phyloP scores from a whole-genome alignment of 176 grass and related monocot genomes.

The Raddia guianensis region DNA sequence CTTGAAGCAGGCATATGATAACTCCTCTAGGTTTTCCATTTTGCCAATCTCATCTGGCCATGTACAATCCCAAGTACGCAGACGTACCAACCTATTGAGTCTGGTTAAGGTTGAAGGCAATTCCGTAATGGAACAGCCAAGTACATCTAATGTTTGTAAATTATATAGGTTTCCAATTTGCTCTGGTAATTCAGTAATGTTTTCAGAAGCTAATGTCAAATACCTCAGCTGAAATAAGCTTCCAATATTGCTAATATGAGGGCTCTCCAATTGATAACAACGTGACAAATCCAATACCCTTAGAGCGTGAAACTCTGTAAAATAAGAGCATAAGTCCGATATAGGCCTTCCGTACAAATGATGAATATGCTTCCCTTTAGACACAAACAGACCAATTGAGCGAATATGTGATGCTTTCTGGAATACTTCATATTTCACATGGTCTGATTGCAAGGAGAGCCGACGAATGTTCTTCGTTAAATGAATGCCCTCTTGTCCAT shows the following conservation, averaged over 20 bases:
- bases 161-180: not conserved
- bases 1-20: too few species aligned
- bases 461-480: constrained; percentile 14
- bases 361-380: too few species aligned
- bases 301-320: not conserved
- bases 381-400: too few species aligned
- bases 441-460: not conserved
- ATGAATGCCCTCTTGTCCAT: not conserved
- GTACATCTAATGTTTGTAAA: not conserved
- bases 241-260: not conserved
- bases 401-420: too few species aligned
- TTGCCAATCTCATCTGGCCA: too few species aligned
- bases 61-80: too few species aligned
- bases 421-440: not conserved
- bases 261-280: not conserved
- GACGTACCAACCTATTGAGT: not conserved
- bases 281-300: not conserved
- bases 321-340: too few species aligned
- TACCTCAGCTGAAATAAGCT: not conserved
- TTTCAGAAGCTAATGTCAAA: accelerated
- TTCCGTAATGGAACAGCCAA: not conserved
- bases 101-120: too few species aligned
- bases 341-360: too few species aligned
- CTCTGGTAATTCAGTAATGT: not conserved
- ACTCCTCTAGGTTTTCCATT: too few species aligned